Evolutionary conservation across 441 rosid genomes (phyloP), one percentile per base, ranked within the genome.

Genomic region (Breynia disticha): DNA sequence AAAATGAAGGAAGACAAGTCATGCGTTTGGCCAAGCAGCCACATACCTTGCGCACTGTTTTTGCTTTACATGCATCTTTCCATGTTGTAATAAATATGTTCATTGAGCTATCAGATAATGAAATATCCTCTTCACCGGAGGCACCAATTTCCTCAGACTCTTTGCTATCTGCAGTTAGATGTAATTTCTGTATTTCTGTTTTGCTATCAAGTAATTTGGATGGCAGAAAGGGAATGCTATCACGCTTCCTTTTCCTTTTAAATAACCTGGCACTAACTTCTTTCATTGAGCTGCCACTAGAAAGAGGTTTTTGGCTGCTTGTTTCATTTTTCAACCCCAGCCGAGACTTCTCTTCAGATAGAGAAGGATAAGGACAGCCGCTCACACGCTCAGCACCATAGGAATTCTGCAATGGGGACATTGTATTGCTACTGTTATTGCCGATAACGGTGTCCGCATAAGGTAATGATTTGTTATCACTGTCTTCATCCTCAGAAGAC

Each of bases 361-460:
- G 96, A 64, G 97, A 90, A 46, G 99, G 99, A 65, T 94, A 94
- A 59, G 99, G 99, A 73, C 99, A 94, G 64, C 79, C 69, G 64
- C 78, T 80, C 56, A 75, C 66, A 55, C 73, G 69, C 48, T 82
- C 82, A 57, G 72, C 59, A 66, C 70, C 67, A 59, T 46, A 68
- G 48, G 37, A 56, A 50, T 50, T 66, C 53, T 73, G 61, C 42
- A 65, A 55, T 20, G 70, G 38, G 11, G 50, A 44, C 59, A 48
- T 50, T 13, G 55, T 41, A 11, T 50, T 56, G 57, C 56, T 54
- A 19, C 57, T 50, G 16, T 65, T 71, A 57, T 60, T 62, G 49
- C 38, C 57, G 44, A 19, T 64, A 52, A 48, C 61, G 52, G 54
- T 55, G 24, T 66, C 68, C 61, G 71, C 78, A 60, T 69, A 32